These are phyloP conservation scores for Colletotrichum gloeosporioides DNA, from an alignment of 2,329 filamentous ascomycete species.

Conservation along the genomic window DNA sequence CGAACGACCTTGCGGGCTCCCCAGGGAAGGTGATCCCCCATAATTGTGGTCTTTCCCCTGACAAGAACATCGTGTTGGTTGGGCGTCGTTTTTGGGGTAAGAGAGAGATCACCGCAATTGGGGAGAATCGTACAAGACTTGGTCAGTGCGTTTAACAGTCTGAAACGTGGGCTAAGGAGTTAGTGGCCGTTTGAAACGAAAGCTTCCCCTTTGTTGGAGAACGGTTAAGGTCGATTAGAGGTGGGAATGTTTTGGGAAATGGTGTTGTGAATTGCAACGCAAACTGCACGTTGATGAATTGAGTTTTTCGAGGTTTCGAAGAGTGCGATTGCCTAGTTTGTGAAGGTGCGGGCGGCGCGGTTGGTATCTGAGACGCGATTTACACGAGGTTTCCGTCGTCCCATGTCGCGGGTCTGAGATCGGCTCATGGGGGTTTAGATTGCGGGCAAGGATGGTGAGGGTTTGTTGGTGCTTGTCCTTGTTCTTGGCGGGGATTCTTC, in stretches of 20 bases:
- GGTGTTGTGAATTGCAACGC: not conserved
- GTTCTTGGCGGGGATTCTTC: not conserved
- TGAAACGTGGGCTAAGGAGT: not conserved
- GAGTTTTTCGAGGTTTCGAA: not conserved
- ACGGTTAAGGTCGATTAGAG: not conserved
- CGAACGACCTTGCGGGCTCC: not conserved
- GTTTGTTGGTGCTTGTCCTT: not conserved
- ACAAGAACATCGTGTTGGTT: not conserved
- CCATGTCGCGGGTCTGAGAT: not conserved
- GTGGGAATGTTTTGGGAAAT: not conserved
- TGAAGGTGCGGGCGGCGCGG: slow-evolving; percentile 8
- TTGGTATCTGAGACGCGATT: not conserved
- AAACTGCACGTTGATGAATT: not conserved
- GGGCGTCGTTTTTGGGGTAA: not conserved
- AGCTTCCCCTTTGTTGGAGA: not conserved
- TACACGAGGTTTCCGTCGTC: not conserved
- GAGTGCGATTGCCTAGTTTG: not conserved
- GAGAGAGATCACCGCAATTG: not conserved
- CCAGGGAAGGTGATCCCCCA: not conserved
- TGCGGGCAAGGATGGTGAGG: not conserved
- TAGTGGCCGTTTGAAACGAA: not conserved
- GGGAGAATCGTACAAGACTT: not conserved
- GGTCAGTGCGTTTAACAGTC: slow-evolving; percentile 1
- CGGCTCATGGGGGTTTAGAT: not conserved
- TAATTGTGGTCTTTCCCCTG: not conserved